Evolutionary conservation across 805 yeast genomes (phyloP).

Genomic region (Zygotorulaspora florentina): DNA sequence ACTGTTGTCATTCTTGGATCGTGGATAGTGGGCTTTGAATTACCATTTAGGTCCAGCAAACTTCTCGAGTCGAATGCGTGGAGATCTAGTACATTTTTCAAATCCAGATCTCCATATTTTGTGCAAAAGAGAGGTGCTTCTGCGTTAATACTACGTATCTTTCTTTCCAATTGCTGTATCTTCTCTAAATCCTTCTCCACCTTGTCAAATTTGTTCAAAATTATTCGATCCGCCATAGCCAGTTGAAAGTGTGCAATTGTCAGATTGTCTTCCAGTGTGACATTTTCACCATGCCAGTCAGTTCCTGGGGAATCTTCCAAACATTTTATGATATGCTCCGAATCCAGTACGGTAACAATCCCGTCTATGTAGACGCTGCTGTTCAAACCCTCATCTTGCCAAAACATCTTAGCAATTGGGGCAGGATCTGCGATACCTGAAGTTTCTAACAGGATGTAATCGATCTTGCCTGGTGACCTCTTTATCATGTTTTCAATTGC

Average conservation of each 20-base stretch:
- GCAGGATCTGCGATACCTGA: conserved; percentile 98
- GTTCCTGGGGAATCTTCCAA: conserved; percentile 58
- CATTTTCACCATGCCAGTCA: conserved; percentile 56
- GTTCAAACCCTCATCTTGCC: conserved; percentile 88
- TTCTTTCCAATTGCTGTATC: conserved; percentile 34
- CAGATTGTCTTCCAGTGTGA: conserved; percentile 38
- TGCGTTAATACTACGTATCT: conserved; percentile 52
- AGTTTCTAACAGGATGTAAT: conserved; percentile 88
- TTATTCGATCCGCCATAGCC: conserved; percentile 79
- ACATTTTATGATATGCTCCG: conserved; percentile 58
- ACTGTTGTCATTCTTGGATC: conserved; percentile 54
- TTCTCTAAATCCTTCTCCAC: conserved; percentile 28
- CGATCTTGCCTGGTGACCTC: conserved; percentile 67
- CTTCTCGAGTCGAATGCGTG: conserved; percentile 62
- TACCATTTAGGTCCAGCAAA: conserved; percentile 10
- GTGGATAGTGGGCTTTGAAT: conserved; percentile 35
- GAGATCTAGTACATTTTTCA: conserved; percentile 64
- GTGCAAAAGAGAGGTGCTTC: conserved; percentile 66
- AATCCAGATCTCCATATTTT: conserved; percentile 65
- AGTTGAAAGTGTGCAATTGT: conserved; percentile 88
- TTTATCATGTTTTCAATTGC: conserved; percentile 88
- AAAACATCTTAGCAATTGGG: conserved; percentile 94
- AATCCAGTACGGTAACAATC: conserved; percentile 81
- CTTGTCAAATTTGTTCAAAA: conserved; percentile 75
- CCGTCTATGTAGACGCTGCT: conserved; percentile 89